Base-by-base conservation (phyloP, 495 filamentous ascomycete genomes). In the Aspergillus funiculosus region DNA sequence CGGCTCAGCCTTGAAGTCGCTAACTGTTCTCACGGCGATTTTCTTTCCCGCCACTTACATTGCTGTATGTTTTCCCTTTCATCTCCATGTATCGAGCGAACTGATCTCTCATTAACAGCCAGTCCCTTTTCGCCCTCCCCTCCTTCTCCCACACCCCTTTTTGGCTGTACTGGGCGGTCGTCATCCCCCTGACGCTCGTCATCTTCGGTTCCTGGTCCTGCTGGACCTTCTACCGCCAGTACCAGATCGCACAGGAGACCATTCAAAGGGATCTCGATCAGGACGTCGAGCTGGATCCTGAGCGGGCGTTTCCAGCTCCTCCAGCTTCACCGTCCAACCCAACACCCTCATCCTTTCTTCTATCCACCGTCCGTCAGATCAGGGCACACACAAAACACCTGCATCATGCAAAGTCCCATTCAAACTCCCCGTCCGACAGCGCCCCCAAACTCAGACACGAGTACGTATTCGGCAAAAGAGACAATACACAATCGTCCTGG, bases 11-110 rank as follows among this genome's bases (percentile, higher is more conserved):
- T 27, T 50, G 2, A 50, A 50, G 18, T 50, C 47, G 5, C 47
- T 50, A 1, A 50, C 39, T 0, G 47, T 50, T 1, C 47, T 50
- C 3, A 37, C 47, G 0, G 39, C 39, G 2, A 8, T 50, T 6
- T 50, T 50, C 39, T 43, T 50, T 4, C 47, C 47, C 3, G 47
- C 38, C 9, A 50, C 39, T 2, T 50, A 36, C 25, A 38, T 50
- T 21, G 47, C 47, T 2, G 46, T 49, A 35, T 5, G 38, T 9
- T 2, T 9, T 21, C 31, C 14, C 6, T 6, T 11, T 14, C 27
- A 2, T 10, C 5, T 17, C 42, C 10, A 19, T 17, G 9, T 14
- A n/a, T 6, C 37, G 3, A 17, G 7, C 17, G 20, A 38, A n/a
- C 15, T 9, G 20, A 17, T 7, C 4, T 3, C 11, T 10, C 34